phyloP scores from a whole-genome alignment of 306 rosid species.

The Hippophae tibetana region DNA sequence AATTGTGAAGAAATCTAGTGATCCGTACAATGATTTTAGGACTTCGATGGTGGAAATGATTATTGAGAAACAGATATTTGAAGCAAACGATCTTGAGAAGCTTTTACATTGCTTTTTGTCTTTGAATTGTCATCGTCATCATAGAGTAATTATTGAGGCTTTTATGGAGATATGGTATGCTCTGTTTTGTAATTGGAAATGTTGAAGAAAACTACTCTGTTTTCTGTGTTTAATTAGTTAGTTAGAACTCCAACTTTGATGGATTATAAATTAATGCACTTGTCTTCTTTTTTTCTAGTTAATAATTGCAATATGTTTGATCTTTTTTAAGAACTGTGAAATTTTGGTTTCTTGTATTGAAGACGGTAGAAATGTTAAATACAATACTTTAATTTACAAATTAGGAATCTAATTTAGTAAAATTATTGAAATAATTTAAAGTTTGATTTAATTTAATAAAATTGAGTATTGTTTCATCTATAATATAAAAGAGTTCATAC shows the following conservation, averaged over 20 bases:
- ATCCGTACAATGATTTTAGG: slow-evolving; percentile 87
- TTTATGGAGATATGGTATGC: slow-evolving; percentile 92
- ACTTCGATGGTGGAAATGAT: slow-evolving; percentile 95
- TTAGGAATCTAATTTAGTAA: no score
- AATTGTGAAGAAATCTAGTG: slow-evolving; percentile 83
- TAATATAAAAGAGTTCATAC: no score
- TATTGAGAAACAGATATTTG: slow-evolving; percentile 78
- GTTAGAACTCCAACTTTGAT: slow-evolving; percentile 31
- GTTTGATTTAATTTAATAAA: no score
- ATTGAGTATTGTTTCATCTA: no score
- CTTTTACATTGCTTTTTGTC: slow-evolving; percentile 83
- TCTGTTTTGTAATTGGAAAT: slow-evolving; percentile 58
- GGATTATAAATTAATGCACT: slow-evolving; percentile 13
- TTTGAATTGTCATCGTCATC: slow-evolving; percentile 64
- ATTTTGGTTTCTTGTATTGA: not conserved
- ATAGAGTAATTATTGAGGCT: slow-evolving; percentile 66
- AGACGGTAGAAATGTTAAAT: no score
- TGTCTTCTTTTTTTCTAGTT: slow-evolving; percentile 22
- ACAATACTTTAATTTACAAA: no score
- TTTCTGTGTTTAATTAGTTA: slow-evolving; percentile 15
- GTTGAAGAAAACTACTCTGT: slow-evolving; percentile 19
- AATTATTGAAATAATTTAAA: no score
- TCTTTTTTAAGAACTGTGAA: no score
- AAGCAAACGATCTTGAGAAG: slow-evolving; percentile 59
- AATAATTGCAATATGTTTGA: not conserved